Conservation (phyloP, 495 filamentous ascomycete species). For the Xylaria longipes region DNA sequence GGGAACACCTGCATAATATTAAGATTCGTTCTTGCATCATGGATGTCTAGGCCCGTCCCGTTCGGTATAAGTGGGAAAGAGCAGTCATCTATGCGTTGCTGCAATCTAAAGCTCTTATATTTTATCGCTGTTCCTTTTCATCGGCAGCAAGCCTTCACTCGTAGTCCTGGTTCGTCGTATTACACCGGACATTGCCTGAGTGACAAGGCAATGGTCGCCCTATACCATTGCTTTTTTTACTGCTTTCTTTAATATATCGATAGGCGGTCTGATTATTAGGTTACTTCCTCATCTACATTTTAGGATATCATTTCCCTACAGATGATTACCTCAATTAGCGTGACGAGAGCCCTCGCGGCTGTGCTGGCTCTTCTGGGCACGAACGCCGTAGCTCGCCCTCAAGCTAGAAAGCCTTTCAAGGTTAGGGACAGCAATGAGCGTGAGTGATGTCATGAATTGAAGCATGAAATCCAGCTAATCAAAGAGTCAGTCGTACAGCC, state of each 20-base stretch:
- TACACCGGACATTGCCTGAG: not conserved
- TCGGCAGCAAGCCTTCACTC: not conserved
- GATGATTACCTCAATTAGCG: slow-evolving; percentile 8
- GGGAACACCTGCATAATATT: not conserved
- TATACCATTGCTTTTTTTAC: not conserved
- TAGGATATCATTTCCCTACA: slow-evolving; percentile 4
- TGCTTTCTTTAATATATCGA: not conserved
- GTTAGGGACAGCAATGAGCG: slow-evolving; percentile 12
- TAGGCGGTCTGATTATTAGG: not conserved
- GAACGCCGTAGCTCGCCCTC: slow-evolving; percentile 17
- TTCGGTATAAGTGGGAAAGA: not conserved
- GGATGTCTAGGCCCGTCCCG: slow-evolving; percentile 3
- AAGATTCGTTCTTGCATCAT: slow-evolving; percentile 1
- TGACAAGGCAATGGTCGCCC: not conserved
- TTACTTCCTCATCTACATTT: not conserved
- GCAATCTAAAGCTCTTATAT: not conserved
- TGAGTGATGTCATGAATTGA: not conserved
- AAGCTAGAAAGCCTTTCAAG: not conserved
- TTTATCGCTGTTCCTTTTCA: not conserved
- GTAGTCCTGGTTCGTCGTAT: not conserved
- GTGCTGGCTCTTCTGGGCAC: slow-evolving; percentile 19
- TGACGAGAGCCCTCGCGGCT: slow-evolving; percentile 8
- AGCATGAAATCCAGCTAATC: not conserved
- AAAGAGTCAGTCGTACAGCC: slow-evolving; percentile 38
- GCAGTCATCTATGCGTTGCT: not conserved